phyloP scores from a whole-genome alignment of 352 stramenopile species.

The Blastocystis sp. region DNA sequence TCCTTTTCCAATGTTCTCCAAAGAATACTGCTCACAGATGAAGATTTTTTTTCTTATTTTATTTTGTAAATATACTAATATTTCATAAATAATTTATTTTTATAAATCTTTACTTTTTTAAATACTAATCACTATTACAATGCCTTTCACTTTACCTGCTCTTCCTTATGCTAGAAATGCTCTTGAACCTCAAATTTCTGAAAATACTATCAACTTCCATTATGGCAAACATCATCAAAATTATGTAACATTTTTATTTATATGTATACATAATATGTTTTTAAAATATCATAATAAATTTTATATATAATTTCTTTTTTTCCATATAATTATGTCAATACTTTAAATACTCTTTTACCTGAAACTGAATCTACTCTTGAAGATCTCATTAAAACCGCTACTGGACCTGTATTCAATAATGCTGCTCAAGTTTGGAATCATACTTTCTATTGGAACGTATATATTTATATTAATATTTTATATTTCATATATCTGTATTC shows the following conservation, averaged over 20 bases:
- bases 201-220: slow-evolving; percentile 45
- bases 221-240: slow-evolving; percentile 45
- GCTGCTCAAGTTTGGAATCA: slow-evolving; percentile 46
- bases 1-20: too few relatives aligned
- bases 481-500: slow-evolving; percentile 37
- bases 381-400: slow-evolving; percentile 42
- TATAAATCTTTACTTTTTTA: slow-evolving; percentile 12
- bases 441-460: slow-evolving; percentile 45
- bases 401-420: slow-evolving; percentile 45
- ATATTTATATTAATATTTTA: neutral
- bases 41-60: neutral
- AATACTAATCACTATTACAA: slow-evolving; percentile 18
- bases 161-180: slow-evolving; percentile 43
- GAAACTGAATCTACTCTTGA: slow-evolving; percentile 40
- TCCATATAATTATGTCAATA: slow-evolving; percentile 39
- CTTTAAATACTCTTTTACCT: slow-evolving; percentile 42
- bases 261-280: neutral
- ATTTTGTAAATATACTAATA: neutral
- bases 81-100: neutral
- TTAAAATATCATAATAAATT: too few relatives aligned
- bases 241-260: slow-evolving; percentile 31
- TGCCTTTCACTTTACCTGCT: slow-evolving; percentile 40
- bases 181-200: slow-evolving; percentile 43
- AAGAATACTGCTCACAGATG: neutral
- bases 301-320: neutral